Evolutionary conservation across 257 asterid species (phyloP).

Genomic region (Fraxinus anomala): DNA sequence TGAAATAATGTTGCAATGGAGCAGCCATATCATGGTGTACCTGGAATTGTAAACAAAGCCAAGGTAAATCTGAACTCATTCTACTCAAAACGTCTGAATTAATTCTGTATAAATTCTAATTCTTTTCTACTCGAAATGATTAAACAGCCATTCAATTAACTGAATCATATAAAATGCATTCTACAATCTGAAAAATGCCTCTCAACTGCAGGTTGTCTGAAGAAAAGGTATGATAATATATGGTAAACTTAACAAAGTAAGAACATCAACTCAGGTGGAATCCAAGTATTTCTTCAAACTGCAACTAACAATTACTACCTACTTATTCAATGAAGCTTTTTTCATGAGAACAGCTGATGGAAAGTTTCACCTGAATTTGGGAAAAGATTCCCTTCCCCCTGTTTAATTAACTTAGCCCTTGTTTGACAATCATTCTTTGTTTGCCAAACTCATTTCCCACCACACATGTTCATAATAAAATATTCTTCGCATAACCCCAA

Average conservation of each 20-base stretch:
- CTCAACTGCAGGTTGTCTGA: neutral
- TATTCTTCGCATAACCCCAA: too few relatives aligned
- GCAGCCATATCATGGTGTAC: constrained; percentile 96
- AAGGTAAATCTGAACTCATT: constrained; percentile 22
- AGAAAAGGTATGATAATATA: too few relatives aligned
- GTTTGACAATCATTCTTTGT: too few relatives aligned
- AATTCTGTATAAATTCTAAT: constrained; percentile 1
- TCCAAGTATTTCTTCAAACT: too few relatives aligned
- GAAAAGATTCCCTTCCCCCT: neutral
- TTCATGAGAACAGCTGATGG: neutral
- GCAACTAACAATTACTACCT: neutral
- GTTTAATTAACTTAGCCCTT: neutral
- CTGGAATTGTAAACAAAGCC: constrained; percentile 53
- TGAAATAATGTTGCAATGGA: constrained; percentile 94
- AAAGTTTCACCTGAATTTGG: neutral
- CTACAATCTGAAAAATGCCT: neutral
- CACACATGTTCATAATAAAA: too few relatives aligned
- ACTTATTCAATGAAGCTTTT: neutral
- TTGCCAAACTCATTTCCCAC: too few relatives aligned
- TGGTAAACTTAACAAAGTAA: too few relatives aligned
- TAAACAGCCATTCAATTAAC: neutral
- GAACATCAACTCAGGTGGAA: neutral
- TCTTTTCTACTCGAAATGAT: neutral
- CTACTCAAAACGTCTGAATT: constrained; percentile 8
- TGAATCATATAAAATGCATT: neutral